phyloP scores from a whole-genome alignment of 2,329 filamentous ascomycete species.

The Lasiodiplodia hormozganensis region DNA sequence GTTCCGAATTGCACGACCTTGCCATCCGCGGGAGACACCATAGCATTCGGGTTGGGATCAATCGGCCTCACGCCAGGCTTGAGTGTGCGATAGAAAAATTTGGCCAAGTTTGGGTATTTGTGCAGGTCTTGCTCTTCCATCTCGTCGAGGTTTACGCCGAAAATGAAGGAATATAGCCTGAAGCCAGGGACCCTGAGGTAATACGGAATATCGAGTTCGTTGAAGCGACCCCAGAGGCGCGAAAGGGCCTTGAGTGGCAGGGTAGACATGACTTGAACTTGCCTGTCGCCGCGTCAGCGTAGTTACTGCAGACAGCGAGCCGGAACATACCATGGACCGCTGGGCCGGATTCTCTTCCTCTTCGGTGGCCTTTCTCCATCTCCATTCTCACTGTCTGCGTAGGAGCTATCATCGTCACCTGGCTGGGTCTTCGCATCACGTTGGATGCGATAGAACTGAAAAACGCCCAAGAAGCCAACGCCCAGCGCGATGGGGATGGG shows the following conservation, averaged over 20 bases:
- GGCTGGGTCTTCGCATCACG: conserved; percentile 54
- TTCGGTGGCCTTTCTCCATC: conserved; percentile 58
- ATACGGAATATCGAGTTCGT: conserved; percentile 87
- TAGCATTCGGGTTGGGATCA: conserved; percentile 77
- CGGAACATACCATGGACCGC: conserved; percentile 75
- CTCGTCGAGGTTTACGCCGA: conserved; percentile 90
- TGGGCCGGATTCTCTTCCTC: conserved; percentile 73
- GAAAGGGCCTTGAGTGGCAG: conserved; percentile 90
- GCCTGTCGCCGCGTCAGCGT: conserved; percentile 55
- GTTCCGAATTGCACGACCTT: conserved; percentile 89
- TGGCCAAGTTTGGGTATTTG: conserved; percentile 87
- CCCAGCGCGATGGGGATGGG: conserved; percentile 88
- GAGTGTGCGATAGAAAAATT: conserved; percentile 95
- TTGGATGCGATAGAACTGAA: conserved; percentile 82
- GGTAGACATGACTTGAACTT: conserved; percentile 92
- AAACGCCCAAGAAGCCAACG: conserved; percentile 80
- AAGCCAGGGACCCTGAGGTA: conserved; percentile 88
- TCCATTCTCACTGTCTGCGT: conserved; percentile 54
- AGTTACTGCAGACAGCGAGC: neutral
- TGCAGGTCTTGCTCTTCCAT: conserved; percentile 88
- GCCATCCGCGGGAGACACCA: conserved; percentile 90
- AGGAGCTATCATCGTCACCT: conserved; percentile 48
- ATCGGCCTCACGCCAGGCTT: conserved; percentile 88
- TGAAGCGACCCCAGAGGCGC: conserved; percentile 88
- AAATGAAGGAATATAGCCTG: conserved; percentile 87